These are phyloP conservation scores for Alternaria gaisen DNA, from an alignment of 2,329 filamentous ascomycete genomes.

Conservation along the genomic window DNA sequence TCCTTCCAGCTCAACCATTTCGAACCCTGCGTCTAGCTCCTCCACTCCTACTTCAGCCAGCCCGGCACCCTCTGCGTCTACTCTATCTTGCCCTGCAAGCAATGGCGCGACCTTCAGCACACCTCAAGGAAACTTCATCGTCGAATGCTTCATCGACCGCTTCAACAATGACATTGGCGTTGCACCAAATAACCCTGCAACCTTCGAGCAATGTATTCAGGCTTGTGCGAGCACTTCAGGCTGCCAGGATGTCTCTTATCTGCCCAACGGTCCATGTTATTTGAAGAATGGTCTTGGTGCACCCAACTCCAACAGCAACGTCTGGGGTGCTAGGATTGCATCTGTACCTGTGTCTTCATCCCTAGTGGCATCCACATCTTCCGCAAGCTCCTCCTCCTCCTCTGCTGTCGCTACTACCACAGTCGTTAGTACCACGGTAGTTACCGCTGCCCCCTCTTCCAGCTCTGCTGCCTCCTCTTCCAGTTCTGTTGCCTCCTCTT, in stretches of 20 bases:
- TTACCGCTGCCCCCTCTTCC: not conserved
- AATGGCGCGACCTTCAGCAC: slow-evolving; percentile 17
- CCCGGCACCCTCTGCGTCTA: not conserved
- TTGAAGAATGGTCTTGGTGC: slow-evolving; percentile 18
- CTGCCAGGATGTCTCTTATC: slow-evolving; percentile 20
- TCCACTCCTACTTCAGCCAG: slow-evolving; percentile 4
- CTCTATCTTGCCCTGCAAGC: slow-evolving; percentile 15
- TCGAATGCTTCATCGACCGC: slow-evolving; percentile 24
- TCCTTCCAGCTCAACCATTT: not conserved
- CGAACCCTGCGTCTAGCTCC: not conserved
- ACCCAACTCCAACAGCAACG: slow-evolving; percentile 8
- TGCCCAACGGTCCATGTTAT: slow-evolving; percentile 23
- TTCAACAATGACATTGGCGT: slow-evolving; percentile 12
- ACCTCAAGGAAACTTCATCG: slow-evolving; percentile 14
- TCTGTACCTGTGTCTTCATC: not conserved
- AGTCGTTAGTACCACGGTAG: not conserved
- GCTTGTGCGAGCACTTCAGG: slow-evolving; percentile 9
- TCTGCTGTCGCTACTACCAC: not conserved
- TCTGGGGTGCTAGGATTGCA: slow-evolving; percentile 20
- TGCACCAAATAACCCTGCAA: slow-evolving; percentile 3
- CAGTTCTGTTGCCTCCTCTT: not conserved
- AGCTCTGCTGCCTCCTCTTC: slow-evolving; percentile 1
- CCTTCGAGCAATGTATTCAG: slow-evolving; percentile 14
- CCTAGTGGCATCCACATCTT: not conserved
- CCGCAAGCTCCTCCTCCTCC: slow-evolving; percentile 4